Conservation (phyloP, 1,284 basidiomycete genomes). For the Leccinum pseudoinsigne region DNA sequence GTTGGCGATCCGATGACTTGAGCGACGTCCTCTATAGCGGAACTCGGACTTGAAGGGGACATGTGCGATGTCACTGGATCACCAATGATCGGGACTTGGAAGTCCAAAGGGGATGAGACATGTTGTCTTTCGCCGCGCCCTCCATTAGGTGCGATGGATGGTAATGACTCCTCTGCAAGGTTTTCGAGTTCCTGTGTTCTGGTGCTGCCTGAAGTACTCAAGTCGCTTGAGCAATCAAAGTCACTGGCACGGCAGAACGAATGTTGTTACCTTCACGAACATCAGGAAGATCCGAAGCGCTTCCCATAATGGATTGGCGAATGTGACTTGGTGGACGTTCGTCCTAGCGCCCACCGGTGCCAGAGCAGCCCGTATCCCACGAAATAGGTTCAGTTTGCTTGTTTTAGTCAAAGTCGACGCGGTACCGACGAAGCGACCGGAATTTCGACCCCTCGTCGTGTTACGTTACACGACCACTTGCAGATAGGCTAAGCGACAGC, state of each 20-base stretch:
- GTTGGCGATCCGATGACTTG: slow-evolving; percentile 7
- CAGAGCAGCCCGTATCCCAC: neutral
- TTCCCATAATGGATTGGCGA: slow-evolving; percentile 2
- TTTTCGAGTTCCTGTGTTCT: slow-evolving; percentile 1
- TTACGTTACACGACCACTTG: neutral
- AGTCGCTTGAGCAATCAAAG: slow-evolving; percentile 1
- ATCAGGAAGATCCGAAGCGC: neutral
- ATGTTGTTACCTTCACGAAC: neutral
- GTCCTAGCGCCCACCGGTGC: slow-evolving; percentile 5
- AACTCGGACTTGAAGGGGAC: neutral
- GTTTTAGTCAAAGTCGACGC: neutral
- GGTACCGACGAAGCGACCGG: neutral
- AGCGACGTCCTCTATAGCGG: neutral
- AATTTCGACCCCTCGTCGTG: neutral
- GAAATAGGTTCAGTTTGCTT: neutral
- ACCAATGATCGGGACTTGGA: neutral
- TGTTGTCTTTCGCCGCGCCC: slow-evolving; percentile 1
- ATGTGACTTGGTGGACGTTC: slow-evolving; percentile 3
- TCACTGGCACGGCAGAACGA: neutral
- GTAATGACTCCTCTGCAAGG: slow-evolving; percentile 2
- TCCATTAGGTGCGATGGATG: slow-evolving; percentile 1
- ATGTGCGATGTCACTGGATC: neutral
- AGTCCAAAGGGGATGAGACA: neutral
- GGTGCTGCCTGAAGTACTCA: slow-evolving; percentile 1
- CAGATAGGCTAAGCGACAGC: neutral